These are phyloP conservation scores for Erodium moschatum DNA, from an alignment of 441 rosid genomes.

Conservation along the genomic window DNA sequence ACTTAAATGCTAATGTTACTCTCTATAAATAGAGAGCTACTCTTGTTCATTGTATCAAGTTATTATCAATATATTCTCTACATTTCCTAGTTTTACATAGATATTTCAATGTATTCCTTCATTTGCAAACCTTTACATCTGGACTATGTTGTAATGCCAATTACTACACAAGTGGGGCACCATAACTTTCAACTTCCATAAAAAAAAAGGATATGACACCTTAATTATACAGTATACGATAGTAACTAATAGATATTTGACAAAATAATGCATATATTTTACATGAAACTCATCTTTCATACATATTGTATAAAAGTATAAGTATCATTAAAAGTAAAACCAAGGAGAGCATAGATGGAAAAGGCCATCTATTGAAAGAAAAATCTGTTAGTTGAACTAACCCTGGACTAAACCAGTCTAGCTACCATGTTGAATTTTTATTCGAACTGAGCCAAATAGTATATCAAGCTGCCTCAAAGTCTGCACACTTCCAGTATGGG, in stretches of 20 bases:
- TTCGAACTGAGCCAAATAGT: not conserved
- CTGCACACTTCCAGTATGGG: not conserved
- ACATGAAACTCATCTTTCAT: not conserved
- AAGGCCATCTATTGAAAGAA: not conserved
- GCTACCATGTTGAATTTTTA: not conserved
- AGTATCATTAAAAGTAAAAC: too few relatives aligned
- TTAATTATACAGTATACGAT: not conserved
- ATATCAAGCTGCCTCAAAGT: conserved; percentile 1
- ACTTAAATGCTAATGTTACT: too few relatives aligned
- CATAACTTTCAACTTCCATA: not conserved
- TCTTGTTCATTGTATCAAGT: too few relatives aligned
- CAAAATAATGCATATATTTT: not conserved
- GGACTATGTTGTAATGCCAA: not conserved
- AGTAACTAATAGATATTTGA: not conserved
- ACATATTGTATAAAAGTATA: too few relatives aligned
- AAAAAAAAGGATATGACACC: not conserved
- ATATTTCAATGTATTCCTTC: not conserved
- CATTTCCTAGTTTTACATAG: too few relatives aligned
- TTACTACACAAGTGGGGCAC: not conserved
- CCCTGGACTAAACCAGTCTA: not conserved
- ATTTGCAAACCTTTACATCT: not conserved
- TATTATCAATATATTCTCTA: too few relatives aligned
- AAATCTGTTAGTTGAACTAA: not conserved
- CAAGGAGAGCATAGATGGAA: not conserved
- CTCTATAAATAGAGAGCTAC: too few relatives aligned